Evolutionary conservation across 768 basidiomycete species (phyloP), one percentile per base, ranked within the genome.

Genomic region (Leccinum incarnatum): DNA sequence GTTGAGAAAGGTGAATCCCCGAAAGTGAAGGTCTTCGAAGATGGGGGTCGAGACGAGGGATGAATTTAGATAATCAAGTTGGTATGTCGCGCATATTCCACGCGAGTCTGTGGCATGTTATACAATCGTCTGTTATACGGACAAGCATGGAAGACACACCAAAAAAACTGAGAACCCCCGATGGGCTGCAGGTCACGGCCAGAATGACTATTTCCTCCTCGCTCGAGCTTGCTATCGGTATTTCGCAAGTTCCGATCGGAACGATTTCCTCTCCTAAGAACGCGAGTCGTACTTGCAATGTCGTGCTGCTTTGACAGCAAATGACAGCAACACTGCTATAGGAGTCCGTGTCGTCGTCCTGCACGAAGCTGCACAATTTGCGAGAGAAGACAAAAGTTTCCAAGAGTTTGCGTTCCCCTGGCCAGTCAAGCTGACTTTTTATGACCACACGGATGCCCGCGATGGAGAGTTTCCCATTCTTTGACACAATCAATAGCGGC

Each of bases 101-200:
- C 78, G 72, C 42, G 66, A 70, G 67, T 73, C 83, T 86, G 67
- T 40, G 57, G 25, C 23, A 46, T 17, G 47, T 55, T 62, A 47
- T 51, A 57, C 3, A 14, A 42, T 23, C 1, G 47, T 45, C 34
- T 37, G 27, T 15, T 25, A 42, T 25, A 23, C 3, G 17, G 29
- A 42, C 4, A 11, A 34, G 12, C 2, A 34, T n/a, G 37, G 17
- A 46, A 34, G 15, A 72, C 81, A 42, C 65, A 84, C 85, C 69
- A n/a, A 86, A 66, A 32, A 84, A 65, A 59, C 76, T 82, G 47
- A 86, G 57, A 63, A 74, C 72, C 19, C 85, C 85, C 5, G 79
- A 77, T 0, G 72, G 40, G 60, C 82, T 84, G 53, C 69, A 73
- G 46, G 68, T 67, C 14, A 72, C 27, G 30, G 65, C 58, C 7